Evolutionary conservation across 768 basidiomycete genomes (phyloP).

Genomic region (Chalciporus piperatus): DNA sequence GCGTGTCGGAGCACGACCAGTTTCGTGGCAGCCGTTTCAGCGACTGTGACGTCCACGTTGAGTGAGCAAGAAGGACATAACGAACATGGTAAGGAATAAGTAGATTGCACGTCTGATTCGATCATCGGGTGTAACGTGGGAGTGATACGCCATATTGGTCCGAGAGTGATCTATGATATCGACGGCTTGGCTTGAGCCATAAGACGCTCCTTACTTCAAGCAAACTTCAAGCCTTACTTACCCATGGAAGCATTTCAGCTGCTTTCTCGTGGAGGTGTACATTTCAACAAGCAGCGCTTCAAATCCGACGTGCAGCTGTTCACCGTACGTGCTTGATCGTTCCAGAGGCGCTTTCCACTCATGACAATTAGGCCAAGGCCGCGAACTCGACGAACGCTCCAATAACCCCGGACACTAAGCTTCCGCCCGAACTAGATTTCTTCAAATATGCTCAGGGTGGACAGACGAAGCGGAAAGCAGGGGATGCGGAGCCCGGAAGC

Average conservation of each 20-base stretch:
- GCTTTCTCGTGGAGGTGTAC: constrained; percentile 80
- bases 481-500: constrained; percentile 13
- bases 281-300: constrained; percentile 77
- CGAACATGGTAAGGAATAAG: no score
- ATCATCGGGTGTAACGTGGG: no score
- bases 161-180: not conserved
- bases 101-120: not conserved
- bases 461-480: constrained; percentile 50
- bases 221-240: no score
- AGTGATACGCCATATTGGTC: not conserved
- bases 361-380: constrained; percentile 24
- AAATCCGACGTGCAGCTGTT: constrained; percentile 70
- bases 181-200: no score
- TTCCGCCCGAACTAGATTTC: constrained; percentile 84
- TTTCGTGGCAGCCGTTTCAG: no score
- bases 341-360: not conserved
- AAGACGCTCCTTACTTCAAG: no score
- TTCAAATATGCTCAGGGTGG: constrained; percentile 79
- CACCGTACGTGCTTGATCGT: constrained; percentile 41
- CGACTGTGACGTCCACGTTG: no score
- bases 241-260: constrained; percentile 86
- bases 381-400: constrained; percentile 22
- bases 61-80: no score
- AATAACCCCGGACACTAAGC: constrained; percentile 39
- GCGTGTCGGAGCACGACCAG: no score